Evolutionary conservation across 495 filamentous ascomycete species (phyloP), one percentile per base, ranked within the genome.

Genomic region (Acidomyces sp.): DNA sequence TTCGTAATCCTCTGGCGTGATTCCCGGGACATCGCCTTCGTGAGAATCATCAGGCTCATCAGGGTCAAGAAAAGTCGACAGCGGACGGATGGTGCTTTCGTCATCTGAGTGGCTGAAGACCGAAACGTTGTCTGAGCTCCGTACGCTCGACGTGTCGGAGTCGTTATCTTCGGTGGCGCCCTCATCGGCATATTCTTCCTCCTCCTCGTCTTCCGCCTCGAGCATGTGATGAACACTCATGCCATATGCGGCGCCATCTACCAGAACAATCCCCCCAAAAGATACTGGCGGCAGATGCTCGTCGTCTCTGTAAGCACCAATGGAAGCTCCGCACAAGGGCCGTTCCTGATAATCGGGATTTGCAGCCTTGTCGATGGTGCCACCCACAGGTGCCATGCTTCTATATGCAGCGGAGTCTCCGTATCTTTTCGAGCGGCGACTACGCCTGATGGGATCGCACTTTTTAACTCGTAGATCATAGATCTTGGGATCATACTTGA

Each of bases 181-280:
- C 18, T 48, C 46, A 25, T 48, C 48, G n/a, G 33, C 32, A 3
- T 51, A 48, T 11, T 44, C 32, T 21, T 51, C 42, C n/a, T 52
- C 45, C 28, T 74, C 71, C 12, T 77, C 71, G 20, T 78, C 81
- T 3, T 80, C 81, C 12, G 80, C 74, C 49, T 96, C 88, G 1
- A 96, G 69, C 76, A 96, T 83, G 55, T 96, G 88, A 49, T 96
- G 88, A 2, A 95, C 88, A 13, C 81, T 93, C 78, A 95, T 84
- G 6, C 87, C 88, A 54, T 83, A 90, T 1, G 80, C 74, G 46
- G 78, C 72, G 37, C 79, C 75, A 56, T 95, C 85, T 5, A 94
- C 75, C 6, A 90, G 62, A 28, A 96, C 71, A 1, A 93, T 66
- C 11, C 88, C 88, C 3, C 88, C 88, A 56, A 87, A 86, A 7